Base-by-base conservation (phyloP, 1,139 yeast genomes). In the Saccharomyces hybrid region DNA sequence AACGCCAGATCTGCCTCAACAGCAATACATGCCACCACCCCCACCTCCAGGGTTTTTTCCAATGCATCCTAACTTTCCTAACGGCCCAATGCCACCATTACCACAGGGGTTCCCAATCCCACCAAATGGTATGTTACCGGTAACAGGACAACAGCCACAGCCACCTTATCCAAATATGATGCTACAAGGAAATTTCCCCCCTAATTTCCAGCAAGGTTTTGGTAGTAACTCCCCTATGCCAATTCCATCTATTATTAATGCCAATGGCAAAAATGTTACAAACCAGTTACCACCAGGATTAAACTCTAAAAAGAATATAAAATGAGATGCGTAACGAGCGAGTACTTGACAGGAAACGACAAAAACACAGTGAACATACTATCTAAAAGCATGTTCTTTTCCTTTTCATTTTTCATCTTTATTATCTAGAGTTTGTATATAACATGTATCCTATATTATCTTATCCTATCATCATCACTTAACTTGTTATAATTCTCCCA, bases 11-110 rank as follows among this genome's bases (percentile, higher is more conserved):
- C 13, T 46, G 46, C 61, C 64, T 47, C 61, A 62, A 41, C 61
- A 60, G 48, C 56, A 59, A 59, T 59, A 56, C 57, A 63, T 63
- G 32, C 66, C 60, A 9, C 62, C 62, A 50, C 56, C 52, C 5
- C 52, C 52, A 32, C 52, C 52, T 13, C 49, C 52, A 9, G 52
- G 49, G 1, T 50, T 38, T 20, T 38, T 38, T 11, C 44, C 44
- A 13, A 38, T 38, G 44, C 44, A 38, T 38, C 44, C 44, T 38
- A 38, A 38, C 9, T 38, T 46, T 23, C 52, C 52, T 16, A 50
- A 38, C 32, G 51, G 46, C 20, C 32, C 31, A 49, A 29, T 52
- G 25, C 57, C 57, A 29, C 55, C 41, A 27, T 47, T 51, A 25
- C 51, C 46, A 31, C 51, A 47, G 25, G 34, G 23, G 50, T 49